A percentile compares a stretch with the other conserved stretches of the same genome.
Conservation (phyloP, 352 stramenopile species). For the Phytophthora tentaculata region DNA sequence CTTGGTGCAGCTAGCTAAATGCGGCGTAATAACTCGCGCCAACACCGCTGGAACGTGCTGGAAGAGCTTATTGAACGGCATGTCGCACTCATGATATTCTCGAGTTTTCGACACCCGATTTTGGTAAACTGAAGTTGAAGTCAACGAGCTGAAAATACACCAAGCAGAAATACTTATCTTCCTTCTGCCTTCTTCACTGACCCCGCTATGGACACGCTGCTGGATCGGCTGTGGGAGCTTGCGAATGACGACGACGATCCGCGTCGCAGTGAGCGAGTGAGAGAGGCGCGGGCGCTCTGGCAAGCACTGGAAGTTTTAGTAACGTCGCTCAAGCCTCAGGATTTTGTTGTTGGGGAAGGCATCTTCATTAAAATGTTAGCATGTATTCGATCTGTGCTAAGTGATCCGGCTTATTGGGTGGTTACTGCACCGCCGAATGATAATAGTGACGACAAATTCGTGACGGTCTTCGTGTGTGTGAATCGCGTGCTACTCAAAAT, state of each 20-base stretch:
- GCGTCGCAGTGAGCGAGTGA: conserved; percentile 25
- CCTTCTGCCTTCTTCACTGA: background rate
- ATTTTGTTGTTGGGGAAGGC: conserved; percentile 44
- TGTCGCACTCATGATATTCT: conserved; percentile 2
- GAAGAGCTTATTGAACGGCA: conserved; percentile 1
- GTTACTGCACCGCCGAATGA: background rate
- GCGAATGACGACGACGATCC: conserved; percentile 33
- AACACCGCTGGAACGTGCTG: conserved; percentile 1
- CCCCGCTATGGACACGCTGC: conserved; percentile 52
- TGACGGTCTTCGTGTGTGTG: conserved; percentile 46
- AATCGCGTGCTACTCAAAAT: conserved; percentile 56
- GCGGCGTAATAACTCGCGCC: background rate
- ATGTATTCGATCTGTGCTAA: conserved; percentile 46
- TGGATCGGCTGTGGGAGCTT: conserved; percentile 50
- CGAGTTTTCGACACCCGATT: background rate
- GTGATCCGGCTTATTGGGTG: conserved; percentile 36
- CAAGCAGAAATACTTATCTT: background rate
- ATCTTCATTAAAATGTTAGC: conserved; percentile 51
- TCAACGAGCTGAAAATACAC: conserved; percentile 3
- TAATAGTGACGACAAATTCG: conserved; percentile 17
- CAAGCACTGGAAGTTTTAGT: conserved; percentile 57
- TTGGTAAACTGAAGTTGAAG: conserved; percentile 14
- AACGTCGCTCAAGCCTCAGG: conserved; percentile 36
- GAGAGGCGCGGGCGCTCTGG: conserved; percentile 62
- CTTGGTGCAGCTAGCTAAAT: conserved; percentile 6